These are phyloP conservation scores for Aphanomyces cochlioides DNA, from an alignment of 352 stramenopile species.

Conservation along the genomic window DNA sequence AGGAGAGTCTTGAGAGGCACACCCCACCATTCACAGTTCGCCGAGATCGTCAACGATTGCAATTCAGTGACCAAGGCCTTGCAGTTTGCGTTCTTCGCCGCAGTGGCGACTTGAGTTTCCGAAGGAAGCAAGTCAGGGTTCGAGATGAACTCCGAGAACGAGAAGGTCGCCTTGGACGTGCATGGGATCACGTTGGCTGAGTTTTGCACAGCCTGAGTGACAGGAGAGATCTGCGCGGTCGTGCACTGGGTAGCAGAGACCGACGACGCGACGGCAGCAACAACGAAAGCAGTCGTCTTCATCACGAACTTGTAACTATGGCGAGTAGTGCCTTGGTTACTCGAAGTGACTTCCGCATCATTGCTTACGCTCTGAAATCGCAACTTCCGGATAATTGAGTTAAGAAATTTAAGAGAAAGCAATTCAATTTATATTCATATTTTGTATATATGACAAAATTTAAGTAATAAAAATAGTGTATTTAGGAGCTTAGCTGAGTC, in stretches of 20 bases:
- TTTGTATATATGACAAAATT: background rate
- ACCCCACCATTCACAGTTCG: conserved; percentile 8
- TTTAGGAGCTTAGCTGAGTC: background rate
- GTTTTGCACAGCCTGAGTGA: background rate
- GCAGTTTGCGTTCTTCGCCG: conserved; percentile 3
- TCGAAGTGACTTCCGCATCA: background rate
- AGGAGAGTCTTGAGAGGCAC: background rate
- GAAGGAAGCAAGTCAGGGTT: background rate
- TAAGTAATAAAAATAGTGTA: no score
- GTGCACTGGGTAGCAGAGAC: conserved; percentile 8
- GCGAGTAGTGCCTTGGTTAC: background rate
- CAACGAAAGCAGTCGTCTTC: background rate
- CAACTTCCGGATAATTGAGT: background rate
- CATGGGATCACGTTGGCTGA: conserved; percentile 1
- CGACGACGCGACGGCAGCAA: background rate
- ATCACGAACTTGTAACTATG: background rate
- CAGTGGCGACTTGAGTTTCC: background rate
- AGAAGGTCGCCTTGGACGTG: background rate
- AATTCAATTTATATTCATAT: background rate
- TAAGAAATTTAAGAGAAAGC: background rate
- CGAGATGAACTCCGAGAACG: conserved; percentile 8
- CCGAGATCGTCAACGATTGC: background rate
- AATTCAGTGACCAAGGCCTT: background rate
- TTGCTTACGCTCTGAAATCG: background rate
- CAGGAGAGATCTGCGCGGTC: background rate